Base-by-base conservation (phyloP, 331 rosid genomes). In the Saraca asoca region DNA sequence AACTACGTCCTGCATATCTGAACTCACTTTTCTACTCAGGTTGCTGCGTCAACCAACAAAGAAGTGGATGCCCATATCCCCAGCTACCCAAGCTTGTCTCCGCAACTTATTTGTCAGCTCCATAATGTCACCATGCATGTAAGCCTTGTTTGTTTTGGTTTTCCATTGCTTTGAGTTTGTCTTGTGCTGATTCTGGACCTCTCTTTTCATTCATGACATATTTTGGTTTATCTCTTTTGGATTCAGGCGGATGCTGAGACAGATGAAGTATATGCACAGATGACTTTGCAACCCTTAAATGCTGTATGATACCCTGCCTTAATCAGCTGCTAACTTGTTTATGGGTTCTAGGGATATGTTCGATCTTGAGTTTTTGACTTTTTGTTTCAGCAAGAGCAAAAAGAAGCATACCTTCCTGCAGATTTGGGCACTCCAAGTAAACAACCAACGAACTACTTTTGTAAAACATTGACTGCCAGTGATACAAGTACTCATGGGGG, bases 401-500 rank as follows among this genome's bases (percentile, higher is more conserved):
- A 81, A 45, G 85, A 81, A 61, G 78, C 78, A 54, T 81, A 76
- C 57, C 82, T 73, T 69, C 85, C 85, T 5, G 78, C 77, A 5
- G 82, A 81, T 61, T 65, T 81, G 68, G 85, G 85, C 37, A 53
- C 62, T 42, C 74, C 82, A 3, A 81, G 68, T 73, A 77, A 77
- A 61, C 85, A 81, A 69, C 85, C 85, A 13, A 88, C 98, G 31
- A 93, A 93, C 70, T 90, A 93, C 66, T 93, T 93, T 9, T 93
- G 98, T 73, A 93, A 93, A 65, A 93, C 95, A 48, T 83, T 93
- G 87, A 80, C 85, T 9, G 85, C 85, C 62, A 80, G 85, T 68
- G 85, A 93, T 64, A 93, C 98, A 8, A 93, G 98, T 66, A 93
- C 96, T 69, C 98, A 93, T 62, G 85, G 85, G 12, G 85, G 85